Conservation (phyloP, 306 rosid species). For the Ziziphus jujuba region DNA sequence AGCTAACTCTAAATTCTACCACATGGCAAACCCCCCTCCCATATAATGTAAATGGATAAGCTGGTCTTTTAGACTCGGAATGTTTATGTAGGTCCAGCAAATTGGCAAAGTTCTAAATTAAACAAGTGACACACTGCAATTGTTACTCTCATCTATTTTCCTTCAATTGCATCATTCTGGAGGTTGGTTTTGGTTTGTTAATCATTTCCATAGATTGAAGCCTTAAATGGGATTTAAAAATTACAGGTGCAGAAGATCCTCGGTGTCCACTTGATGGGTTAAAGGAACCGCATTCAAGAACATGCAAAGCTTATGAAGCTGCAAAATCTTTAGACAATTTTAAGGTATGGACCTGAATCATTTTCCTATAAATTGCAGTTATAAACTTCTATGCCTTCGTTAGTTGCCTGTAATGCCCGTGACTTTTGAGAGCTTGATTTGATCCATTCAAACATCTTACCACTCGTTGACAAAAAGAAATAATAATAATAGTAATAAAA, state of each 20-base stretch:
- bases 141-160: not conserved
- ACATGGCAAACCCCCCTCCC: conserved; percentile 9
- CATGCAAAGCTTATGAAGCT: conserved; percentile 42
- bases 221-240: conserved; percentile 24
- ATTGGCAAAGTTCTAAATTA: conserved; percentile 11
- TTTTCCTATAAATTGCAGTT: conserved; percentile 6
- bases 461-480: not conserved
- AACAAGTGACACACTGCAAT: not conserved
- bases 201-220: conserved; percentile 18
- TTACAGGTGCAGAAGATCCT: conserved; percentile 79
- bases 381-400: conserved; percentile 2
- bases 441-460: conserved; percentile 1
- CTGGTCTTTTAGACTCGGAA: too few species aligned
- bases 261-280: conserved; percentile 72
- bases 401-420: conserved; percentile 15
- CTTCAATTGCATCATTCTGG: conserved; percentile 9
- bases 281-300: conserved; percentile 39
- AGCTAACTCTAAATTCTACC: conserved; percentile 7
- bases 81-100: not conserved
- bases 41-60: not conserved
- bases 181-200: conserved; percentile 12
- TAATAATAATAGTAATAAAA: not conserved
- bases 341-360: conserved; percentile 47
- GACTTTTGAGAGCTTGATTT: conserved; percentile 4
- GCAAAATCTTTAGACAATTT: conserved; percentile 45